phyloP scores from a whole-genome alignment of 495 filamentous ascomycete species.

The Hyaloscypha variabilis region DNA sequence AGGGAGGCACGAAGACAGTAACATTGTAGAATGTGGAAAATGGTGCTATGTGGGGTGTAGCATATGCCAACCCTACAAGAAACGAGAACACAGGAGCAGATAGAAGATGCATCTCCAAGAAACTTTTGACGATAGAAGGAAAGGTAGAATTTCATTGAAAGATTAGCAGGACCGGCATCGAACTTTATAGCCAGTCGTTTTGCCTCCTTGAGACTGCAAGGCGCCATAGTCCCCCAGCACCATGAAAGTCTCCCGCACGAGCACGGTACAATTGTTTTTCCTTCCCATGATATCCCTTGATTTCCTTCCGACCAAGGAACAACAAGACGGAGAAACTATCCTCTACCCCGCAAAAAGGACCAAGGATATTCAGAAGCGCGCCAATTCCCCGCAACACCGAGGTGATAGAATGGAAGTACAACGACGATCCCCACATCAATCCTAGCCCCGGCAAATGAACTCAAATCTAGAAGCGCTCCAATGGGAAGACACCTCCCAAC shows the following conservation, averaged over 20 bases:
- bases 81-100: conserved; percentile 8
- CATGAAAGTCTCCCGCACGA: too few relatives aligned
- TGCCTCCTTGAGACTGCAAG: neutral
- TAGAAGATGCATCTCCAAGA: conserved; percentile 23
- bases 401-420: neutral
- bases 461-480: conserved; percentile 12
- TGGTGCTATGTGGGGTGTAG: conserved; percentile 16
- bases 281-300: too few relatives aligned
- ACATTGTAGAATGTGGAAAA: conserved; percentile 29
- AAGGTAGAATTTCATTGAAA: neutral
- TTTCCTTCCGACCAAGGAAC: neutral
- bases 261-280: too few relatives aligned
- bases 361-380: neutral
- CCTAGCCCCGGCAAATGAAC: neutral
- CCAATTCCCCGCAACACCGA: neutral
- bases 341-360: conserved; percentile 8
- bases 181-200: neutral
- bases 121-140: neutral
- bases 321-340: neutral
- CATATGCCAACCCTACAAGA: conserved; percentile 10
- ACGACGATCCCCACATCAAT: conserved; percentile 2
- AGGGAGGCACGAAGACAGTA: conserved; percentile 44
- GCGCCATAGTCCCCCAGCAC: neutral
- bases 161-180: neutral
- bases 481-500: neutral